A percentile compares a stretch with the other conserved stretches of the same genome.
phyloP scores from a whole-genome alignment of 2,329 filamentous ascomycete species.

The Ascochyta koolunga region DNA sequence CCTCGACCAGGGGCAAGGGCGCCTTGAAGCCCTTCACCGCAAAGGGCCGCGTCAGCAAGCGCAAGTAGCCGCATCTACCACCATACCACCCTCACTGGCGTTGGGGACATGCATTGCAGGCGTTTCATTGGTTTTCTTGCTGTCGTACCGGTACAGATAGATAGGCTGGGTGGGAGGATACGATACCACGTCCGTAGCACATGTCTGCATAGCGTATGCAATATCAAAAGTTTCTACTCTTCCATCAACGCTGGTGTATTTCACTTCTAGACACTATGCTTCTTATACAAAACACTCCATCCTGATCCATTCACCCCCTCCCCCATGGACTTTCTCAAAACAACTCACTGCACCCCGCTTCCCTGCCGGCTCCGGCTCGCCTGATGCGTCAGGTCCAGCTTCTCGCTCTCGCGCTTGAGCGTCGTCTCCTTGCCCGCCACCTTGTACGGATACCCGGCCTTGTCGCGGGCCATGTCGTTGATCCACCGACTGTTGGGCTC shows the following conservation, averaged over 20 bases:
- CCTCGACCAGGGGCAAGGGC: constrained; percentile 40
- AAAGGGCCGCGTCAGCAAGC: constrained; percentile 34
- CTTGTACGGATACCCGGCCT: constrained; percentile 64
- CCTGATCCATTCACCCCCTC: not conserved
- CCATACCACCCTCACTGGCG: not conserved
- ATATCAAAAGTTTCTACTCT: not conserved
- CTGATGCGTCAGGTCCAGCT: constrained; percentile 11
- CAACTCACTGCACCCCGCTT: not conserved
- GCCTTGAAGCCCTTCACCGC: constrained; percentile 44
- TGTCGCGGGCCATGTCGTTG: constrained; percentile 73
- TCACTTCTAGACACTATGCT: too few relatives aligned
- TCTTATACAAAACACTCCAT: not conserved
- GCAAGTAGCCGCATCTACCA: constrained; percentile 16
- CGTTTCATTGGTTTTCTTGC: constrained; percentile 26
- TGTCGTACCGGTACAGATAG: too few relatives aligned
- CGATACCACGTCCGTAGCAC: constrained; percentile 34
- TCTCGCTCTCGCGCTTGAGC: constrained; percentile 13
- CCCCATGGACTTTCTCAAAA: not conserved
- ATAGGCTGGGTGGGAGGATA: constrained; percentile 30
- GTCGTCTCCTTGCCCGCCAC: constrained; percentile 57
- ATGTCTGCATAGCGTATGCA: constrained; percentile 14
- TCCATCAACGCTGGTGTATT: too few relatives aligned
- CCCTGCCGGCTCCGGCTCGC: not conserved
- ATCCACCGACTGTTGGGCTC: constrained; percentile 70
- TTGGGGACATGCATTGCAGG: constrained; percentile 26